Conservation (phyloP, 345 rosid species). For the Sisymbrium irio region DNA sequence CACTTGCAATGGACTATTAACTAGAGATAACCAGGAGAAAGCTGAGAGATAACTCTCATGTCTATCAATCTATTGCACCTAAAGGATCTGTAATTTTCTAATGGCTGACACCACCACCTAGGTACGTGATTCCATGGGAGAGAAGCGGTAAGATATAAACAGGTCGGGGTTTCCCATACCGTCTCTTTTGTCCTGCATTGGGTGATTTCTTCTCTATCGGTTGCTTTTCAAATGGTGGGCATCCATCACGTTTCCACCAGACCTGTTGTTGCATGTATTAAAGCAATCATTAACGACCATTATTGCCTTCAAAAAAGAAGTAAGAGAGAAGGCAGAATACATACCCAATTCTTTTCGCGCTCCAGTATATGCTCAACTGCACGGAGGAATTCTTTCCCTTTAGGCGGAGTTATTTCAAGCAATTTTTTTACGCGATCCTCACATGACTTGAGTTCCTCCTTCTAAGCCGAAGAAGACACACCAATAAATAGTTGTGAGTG, state of each 20-base stretch:
- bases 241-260: slow-evolving; percentile 99
- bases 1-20: neutral
- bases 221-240: slow-evolving; percentile 94
- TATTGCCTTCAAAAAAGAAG: slow-evolving; percentile 2
- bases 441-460: slow-evolving; percentile 84
- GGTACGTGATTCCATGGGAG: no score
- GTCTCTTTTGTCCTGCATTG: slow-evolving; percentile 66
- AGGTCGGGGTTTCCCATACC: slow-evolving; percentile 44
- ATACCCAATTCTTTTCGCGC: slow-evolving; percentile 97
- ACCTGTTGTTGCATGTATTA: slow-evolving; percentile 47
- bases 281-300: neutral
- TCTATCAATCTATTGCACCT: neutral
- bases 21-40: neutral
- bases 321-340: slow-evolving; percentile 23
- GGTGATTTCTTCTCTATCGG: slow-evolving; percentile 59
- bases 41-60: neutral
- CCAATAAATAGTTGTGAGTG: slow-evolving; percentile 1
- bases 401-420: slow-evolving; percentile 93
- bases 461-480: slow-evolving; percentile 40
- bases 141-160: no score
- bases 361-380: slow-evolving; percentile 85
- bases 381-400: slow-evolving; percentile 78
- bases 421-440: slow-evolving; percentile 89
- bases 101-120: no score
- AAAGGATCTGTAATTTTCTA: no score